Evolutionary conservation across 2,329 filamentous ascomycete genomes (phyloP), one percentile per base, ranked within the genome.

Genomic region (Rugonectria rugulosa): DNA sequence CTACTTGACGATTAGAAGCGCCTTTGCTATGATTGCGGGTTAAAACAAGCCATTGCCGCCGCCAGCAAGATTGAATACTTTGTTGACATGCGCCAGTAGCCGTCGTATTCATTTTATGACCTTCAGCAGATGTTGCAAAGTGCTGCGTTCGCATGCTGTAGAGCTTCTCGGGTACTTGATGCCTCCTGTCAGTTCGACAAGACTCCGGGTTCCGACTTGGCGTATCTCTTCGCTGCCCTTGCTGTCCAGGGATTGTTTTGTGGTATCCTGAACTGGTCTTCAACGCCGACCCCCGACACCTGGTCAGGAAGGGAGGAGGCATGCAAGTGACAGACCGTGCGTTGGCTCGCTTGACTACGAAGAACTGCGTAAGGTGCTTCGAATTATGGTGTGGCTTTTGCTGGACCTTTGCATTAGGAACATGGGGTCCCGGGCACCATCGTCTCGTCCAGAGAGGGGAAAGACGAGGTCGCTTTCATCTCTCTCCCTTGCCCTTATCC

Each of bases 321-420:
- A 64, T 66, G 61, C 62, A 63, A 53, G 48, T 48, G 59, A 62
- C 56, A 51, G 52, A 41, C 61, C 55, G 57, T 55, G 53, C 44
- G 59, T 19, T 58, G 65, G 53, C 56, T 58, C 38, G 65, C 56
- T 53, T 49, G 50, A 54, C 48, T 44, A 58, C 48, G 38, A 24
- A 32, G 6, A 6, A 9, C 29, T 10, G 29, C 6, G 24, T 11
- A 32, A 14, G n/a, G 24, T 57, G 65, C 63, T 42, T 67, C 61
- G 56, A 53, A 61, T 64, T 65, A 41, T 62, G 65, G 65, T 68
- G 64, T 67, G 63, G 61, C 63, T 53, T 46, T 55, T 42, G 31
- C 51, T 38, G 31, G 43, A 38, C 37, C 24, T 24, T 15, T 42
- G 51, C 36, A 23, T 36, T 17, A 12, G 24, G 24, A 43, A 7